These are phyloP conservation scores for Cyberlindnera lachancei DNA, from an alignment of 805 yeast species.

Conservation along the genomic window DNA sequence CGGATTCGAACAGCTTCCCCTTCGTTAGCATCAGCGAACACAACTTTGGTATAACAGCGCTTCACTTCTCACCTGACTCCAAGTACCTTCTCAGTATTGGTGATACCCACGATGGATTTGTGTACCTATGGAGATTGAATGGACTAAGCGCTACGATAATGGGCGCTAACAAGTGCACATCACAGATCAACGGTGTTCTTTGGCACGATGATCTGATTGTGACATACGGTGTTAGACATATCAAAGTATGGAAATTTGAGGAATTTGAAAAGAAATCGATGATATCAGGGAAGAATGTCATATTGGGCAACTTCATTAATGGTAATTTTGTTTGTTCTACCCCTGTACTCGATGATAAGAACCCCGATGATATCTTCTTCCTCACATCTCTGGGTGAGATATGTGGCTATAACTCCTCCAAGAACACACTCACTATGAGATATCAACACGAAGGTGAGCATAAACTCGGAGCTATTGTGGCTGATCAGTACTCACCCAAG, in stretches of 20 bases:
- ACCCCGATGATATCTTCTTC: slow-evolving; percentile 16
- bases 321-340: slow-evolving; percentile 38
- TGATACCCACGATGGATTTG: slow-evolving; percentile 58
- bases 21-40: slow-evolving; percentile 53
- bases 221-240: slow-evolving; percentile 54
- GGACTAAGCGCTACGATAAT: slow-evolving; percentile 27
- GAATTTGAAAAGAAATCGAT: slow-evolving; percentile 21
- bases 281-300: slow-evolving; percentile 52
- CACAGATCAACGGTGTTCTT: slow-evolving; percentile 43
- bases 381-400: slow-evolving; percentile 22
- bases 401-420: slow-evolving; percentile 12
- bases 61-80: slow-evolving; percentile 55
- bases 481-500: slow-evolving; percentile 12
- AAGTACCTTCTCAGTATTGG: slow-evolving; percentile 54
- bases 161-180: slow-evolving; percentile 57
- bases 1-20: slow-evolving; percentile 40
- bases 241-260: slow-evolving; percentile 53
- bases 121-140: slow-evolving; percentile 50
- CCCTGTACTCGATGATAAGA: slow-evolving; percentile 16
- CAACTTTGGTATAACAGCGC: slow-evolving; percentile 50
- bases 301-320: slow-evolving; percentile 42
- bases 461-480: slow-evolving; percentile 15
- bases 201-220: slow-evolving; percentile 47
- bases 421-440: slow-evolving; percentile 12
- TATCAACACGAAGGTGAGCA: slow-evolving; percentile 5